These are phyloP conservation scores for Tulasnella sp. DNA, from an alignment of 768 basidiomycete genomes.

Conservation along the genomic window DNA sequence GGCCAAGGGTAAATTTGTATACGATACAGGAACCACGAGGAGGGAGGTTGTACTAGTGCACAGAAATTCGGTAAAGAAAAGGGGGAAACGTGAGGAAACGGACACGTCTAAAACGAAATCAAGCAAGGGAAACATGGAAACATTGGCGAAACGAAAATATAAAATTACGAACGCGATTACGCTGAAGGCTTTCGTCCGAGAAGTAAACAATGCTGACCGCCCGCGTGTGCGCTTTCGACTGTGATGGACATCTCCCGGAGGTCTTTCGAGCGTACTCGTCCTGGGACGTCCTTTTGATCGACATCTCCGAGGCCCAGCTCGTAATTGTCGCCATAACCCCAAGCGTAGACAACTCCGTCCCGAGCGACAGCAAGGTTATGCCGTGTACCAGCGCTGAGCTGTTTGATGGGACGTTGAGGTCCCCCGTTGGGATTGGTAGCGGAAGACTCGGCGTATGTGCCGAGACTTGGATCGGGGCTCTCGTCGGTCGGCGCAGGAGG, in stretches of 20 bases:
- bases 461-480: constrained; percentile 23
- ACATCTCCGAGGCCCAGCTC: constrained; percentile 32
- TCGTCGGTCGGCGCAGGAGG: constrained; percentile 28
- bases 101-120: not conserved
- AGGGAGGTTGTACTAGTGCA: not conserved
- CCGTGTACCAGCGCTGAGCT: constrained; percentile 27
- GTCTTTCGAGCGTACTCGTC: constrained; percentile 9
- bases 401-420: constrained; percentile 25
- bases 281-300: constrained; percentile 16
- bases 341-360: constrained; percentile 30
- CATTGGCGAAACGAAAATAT: not conserved
- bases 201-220: constrained; percentile 15
- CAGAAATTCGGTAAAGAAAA: not conserved
- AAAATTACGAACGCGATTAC: not conserved
- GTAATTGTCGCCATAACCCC: constrained; percentile 28
- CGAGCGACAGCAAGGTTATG: constrained; percentile 30
- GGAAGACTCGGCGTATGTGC: not conserved
- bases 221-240: constrained; percentile 7
- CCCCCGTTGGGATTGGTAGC: constrained; percentile 10
- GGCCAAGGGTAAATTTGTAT: not conserved
- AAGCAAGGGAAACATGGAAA: not conserved
- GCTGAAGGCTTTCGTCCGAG: not conserved
- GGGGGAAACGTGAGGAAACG: not conserved
- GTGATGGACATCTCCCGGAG: constrained; percentile 10
- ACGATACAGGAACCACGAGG: not conserved